phyloP scores from a whole-genome alignment of 768 basidiomycete species.

The Russula sp. region DNA sequence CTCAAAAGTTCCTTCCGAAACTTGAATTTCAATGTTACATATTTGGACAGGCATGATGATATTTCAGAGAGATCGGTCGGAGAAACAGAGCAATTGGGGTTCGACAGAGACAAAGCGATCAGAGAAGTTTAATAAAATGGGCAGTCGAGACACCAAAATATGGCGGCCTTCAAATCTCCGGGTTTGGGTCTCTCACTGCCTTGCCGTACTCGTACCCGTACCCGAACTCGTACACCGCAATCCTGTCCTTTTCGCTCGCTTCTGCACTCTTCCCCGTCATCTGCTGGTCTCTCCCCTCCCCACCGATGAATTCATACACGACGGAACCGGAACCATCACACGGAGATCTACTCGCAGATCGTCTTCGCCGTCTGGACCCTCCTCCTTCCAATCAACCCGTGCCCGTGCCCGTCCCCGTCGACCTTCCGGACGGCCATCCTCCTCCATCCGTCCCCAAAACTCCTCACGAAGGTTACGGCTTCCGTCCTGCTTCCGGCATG shows the following conservation, averaged over 20 bases:
- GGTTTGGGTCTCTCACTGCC: neutral
- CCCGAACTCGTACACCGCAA: neutral
- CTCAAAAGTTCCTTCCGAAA: conserved; percentile 7
- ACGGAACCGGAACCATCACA: neutral
- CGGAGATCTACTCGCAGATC: conserved; percentile 16
- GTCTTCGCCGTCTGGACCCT: conserved; percentile 7
- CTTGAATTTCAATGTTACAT: neutral
- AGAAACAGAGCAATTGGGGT: conserved; percentile 2
- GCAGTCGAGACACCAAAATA: conserved; percentile 4
- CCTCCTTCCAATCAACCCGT: no score
- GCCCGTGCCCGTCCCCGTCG: no score
- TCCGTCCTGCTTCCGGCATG: conserved; percentile 60
- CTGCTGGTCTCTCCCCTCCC: neutral
- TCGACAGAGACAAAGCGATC: conserved; percentile 11
- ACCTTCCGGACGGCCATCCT: neutral
- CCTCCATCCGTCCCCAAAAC: neutral
- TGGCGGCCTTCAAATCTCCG: conserved; percentile 18
- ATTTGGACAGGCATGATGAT: neutral
- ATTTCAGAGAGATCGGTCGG: neutral
- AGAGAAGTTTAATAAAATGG: conserved; percentile 8
- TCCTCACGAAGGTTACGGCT: conserved; percentile 72
- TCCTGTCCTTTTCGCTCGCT: neutral
- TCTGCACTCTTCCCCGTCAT: neutral
- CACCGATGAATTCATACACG: neutral
- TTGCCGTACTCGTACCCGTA: neutral